These are phyloP conservation scores for Litchi chinensis DNA, from an alignment of 345 rosid species.

Conservation along the genomic window DNA sequence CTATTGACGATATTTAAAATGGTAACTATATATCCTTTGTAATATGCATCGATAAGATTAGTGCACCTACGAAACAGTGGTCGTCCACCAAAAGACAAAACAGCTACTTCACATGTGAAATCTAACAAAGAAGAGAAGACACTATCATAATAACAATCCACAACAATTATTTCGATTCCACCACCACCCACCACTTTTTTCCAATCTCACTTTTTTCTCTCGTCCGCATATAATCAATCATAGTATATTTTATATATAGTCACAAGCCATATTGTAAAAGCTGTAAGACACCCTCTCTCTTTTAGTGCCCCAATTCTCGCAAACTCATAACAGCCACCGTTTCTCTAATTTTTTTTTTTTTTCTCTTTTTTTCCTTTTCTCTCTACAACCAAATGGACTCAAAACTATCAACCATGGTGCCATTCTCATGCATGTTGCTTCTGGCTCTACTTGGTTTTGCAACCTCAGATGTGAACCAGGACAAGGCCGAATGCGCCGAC, in stretches of 20 bases:
- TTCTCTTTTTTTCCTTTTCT: not conserved
- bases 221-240: not conserved
- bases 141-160: not conserved
- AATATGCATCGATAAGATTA: too few species aligned
- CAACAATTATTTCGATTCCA: constrained; percentile 15
- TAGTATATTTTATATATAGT: too few species aligned
- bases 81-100: constrained; percentile 9
- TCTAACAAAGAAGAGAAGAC: not conserved
- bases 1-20: too few species aligned
- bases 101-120: not conserved
- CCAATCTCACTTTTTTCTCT: too few species aligned
- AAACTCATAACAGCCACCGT: too few species aligned
- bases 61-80: not conserved
- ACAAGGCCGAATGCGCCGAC: constrained; percentile 60
- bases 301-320: not conserved
- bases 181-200: not conserved
- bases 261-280: not conserved
- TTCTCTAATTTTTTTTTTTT: not conserved
- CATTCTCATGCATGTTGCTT: constrained; percentile 16
- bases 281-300: not conserved
- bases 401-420: not conserved
- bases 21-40: too few species aligned
- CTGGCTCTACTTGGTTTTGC: constrained; percentile 36
- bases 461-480: constrained; percentile 52
- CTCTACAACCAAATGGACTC: constrained; percentile 11